phyloP scores from a whole-genome alignment of 2,329 filamentous ascomycete genomes.

The Bertia moriformis region DNA sequence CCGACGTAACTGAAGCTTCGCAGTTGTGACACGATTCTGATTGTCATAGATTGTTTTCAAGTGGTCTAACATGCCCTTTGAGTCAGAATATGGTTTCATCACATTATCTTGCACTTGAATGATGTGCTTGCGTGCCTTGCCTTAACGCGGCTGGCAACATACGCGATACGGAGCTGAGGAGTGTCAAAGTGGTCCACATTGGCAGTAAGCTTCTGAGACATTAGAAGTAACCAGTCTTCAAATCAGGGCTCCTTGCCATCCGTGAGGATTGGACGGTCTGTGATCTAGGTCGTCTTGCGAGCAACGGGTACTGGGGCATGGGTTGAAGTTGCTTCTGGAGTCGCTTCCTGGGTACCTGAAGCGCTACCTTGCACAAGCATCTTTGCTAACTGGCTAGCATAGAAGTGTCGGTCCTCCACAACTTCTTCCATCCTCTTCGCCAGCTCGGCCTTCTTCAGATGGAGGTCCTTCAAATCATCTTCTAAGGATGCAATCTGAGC shows the following conservation, averaged over 20 bases:
- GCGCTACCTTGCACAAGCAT: no score
- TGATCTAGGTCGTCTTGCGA: background rate
- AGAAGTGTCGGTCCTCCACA: no score
- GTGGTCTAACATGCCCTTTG: background rate
- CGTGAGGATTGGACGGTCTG: conserved; percentile 3
- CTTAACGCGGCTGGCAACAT: conserved; percentile 1
- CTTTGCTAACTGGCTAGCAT: no score
- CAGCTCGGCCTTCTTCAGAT: no score
- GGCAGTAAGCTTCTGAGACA: conserved; percentile 3
- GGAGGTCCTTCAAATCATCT: no score
- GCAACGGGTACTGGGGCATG: background rate
- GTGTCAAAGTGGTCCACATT: conserved; percentile 4
- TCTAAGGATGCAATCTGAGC: no score
- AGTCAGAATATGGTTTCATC: background rate
- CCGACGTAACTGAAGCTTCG: background rate
- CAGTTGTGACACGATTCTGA: background rate
- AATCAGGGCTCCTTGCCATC: conserved; percentile 5
- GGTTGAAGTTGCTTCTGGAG: no score
- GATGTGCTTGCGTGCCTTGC: background rate
- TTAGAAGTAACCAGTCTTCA: conserved; percentile 3
- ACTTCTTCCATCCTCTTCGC: no score
- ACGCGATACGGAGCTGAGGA: conserved; percentile 2
- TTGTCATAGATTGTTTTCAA: background rate
- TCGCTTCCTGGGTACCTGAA: no score
- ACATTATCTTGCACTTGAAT: background rate